These are phyloP conservation scores for Candida patagonica DNA, from an alignment of 805 yeast genomes.

Conservation along the genomic window DNA sequence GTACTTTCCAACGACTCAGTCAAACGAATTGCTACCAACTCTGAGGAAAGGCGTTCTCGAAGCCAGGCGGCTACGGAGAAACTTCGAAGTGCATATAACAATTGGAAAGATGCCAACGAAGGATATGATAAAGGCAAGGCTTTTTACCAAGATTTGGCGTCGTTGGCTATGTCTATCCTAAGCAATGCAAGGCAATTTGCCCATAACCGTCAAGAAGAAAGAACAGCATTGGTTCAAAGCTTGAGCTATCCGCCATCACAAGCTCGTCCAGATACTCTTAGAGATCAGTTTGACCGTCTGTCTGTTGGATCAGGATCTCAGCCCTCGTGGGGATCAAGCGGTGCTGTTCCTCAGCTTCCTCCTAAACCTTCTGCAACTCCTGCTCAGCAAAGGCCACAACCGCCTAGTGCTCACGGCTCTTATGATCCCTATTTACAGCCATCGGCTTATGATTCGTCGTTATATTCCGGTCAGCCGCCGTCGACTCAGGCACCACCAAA, in stretches of 20 bases:
- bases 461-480: slow-evolving; percentile 26
- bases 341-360: slow-evolving; percentile 16
- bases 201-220: slow-evolving; percentile 16
- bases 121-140: slow-evolving; percentile 55
- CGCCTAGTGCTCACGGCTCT: slow-evolving; percentile 9
- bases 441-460: slow-evolving; percentile 38
- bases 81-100: slow-evolving; percentile 41
- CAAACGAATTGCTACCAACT: slow-evolving; percentile 33
- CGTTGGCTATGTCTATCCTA: slow-evolving; percentile 9
- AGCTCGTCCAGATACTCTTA: slow-evolving; percentile 10
- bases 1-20: slow-evolving; percentile 37
- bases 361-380: slow-evolving; percentile 17
- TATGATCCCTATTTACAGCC: slow-evolving; percentile 24
- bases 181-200: slow-evolving; percentile 14
- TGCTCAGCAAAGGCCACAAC: slow-evolving; percentile 6
- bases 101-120: slow-evolving; percentile 47
- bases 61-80: slow-evolving; percentile 32
- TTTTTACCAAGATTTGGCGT: slow-evolving; percentile 47
- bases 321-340: background rate
- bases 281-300: slow-evolving; percentile 12
- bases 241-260: slow-evolving; percentile 2
- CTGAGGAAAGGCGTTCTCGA: slow-evolving; percentile 27
- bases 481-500: slow-evolving; percentile 6
- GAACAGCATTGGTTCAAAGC: slow-evolving; percentile 2
- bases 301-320: slow-evolving; percentile 2